Conservation (phyloP, 306 rosid species). For the Prunus mongolica region DNA sequence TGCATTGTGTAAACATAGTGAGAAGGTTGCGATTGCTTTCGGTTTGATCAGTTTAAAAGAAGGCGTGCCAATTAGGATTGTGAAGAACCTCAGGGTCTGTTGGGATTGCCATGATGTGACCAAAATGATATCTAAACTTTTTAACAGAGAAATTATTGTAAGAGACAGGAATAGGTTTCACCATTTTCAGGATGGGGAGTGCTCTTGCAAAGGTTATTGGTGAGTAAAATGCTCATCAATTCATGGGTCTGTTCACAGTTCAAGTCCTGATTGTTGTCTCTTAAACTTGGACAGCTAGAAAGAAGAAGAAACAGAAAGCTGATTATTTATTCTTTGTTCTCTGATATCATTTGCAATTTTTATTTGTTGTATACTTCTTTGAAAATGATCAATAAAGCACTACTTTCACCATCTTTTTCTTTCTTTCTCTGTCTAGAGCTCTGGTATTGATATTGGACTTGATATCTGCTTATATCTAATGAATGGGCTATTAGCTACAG, state of each 20-base stretch:
- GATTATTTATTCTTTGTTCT: background rate
- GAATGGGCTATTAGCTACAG: background rate
- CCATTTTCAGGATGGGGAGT: constrained; percentile 44
- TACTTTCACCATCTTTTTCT: background rate
- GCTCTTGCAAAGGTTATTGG: constrained; percentile 58
- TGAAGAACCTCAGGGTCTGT: constrained; percentile 45
- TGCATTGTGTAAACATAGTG: constrained; percentile 48
- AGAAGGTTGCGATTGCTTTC: constrained; percentile 59
- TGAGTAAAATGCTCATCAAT: constrained; percentile 1
- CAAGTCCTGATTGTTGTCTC: background rate
- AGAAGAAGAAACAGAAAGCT: background rate
- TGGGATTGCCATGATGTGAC: constrained; percentile 58
- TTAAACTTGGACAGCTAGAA: background rate
- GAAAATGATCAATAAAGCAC: background rate
- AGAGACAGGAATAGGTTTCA: constrained; percentile 58
- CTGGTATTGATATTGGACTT: too few relatives aligned
- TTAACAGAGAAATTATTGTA: constrained; percentile 37
- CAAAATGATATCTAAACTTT: constrained; percentile 45
- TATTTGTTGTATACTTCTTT: background rate
- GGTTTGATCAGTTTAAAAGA: constrained; percentile 44
- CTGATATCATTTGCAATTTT: background rate
- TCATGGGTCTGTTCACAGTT: too few relatives aligned
- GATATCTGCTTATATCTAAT: too few relatives aligned
- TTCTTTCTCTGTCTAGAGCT: too few relatives aligned
- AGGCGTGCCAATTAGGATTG: constrained; percentile 37